phyloP scores from a whole-genome alignment of 495 filamentous ascomycete species.

The Hypoxylon lienhwacheense region DNA sequence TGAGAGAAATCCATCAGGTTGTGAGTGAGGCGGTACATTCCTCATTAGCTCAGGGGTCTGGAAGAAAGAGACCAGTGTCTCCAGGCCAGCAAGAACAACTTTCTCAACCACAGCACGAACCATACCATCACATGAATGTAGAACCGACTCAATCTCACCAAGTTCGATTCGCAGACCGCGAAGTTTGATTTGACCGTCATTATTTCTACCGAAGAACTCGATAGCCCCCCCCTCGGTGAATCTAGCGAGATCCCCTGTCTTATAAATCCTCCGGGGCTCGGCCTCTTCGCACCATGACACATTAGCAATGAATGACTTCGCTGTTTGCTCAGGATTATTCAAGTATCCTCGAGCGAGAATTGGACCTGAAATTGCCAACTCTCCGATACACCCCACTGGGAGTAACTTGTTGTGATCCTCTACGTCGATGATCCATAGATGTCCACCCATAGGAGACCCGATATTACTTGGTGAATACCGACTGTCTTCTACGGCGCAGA shows the following conservation, averaged over 20 bases:
- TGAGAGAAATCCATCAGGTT: no score
- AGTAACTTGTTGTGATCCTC: constrained; percentile 58
- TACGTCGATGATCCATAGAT: constrained; percentile 60
- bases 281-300: constrained; percentile 42
- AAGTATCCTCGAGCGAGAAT: constrained; percentile 41
- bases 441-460: constrained; percentile 43
- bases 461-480: no score
- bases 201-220: not conserved
- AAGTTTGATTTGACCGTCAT: not conserved
- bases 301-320: constrained; percentile 39
- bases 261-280: constrained; percentile 32
- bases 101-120: no score
- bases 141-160: not conserved
- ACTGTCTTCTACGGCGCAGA: no score
- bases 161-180: not conserved
- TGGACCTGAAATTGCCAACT: constrained; percentile 73
- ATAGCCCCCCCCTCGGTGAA: not conserved
- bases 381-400: constrained; percentile 69
- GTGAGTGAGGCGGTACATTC: no score
- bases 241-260: constrained; percentile 48
- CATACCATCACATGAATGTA: no score
- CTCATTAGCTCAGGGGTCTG: no score
- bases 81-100: no score
- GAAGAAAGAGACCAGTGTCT: no score
- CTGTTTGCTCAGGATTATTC: constrained; percentile 35